Percentiles rank a stretch among this genome's conserved stretches.
Conservation (phyloP, 2,329 filamentous ascomycete species). For the Zalaria sp. region DNA sequence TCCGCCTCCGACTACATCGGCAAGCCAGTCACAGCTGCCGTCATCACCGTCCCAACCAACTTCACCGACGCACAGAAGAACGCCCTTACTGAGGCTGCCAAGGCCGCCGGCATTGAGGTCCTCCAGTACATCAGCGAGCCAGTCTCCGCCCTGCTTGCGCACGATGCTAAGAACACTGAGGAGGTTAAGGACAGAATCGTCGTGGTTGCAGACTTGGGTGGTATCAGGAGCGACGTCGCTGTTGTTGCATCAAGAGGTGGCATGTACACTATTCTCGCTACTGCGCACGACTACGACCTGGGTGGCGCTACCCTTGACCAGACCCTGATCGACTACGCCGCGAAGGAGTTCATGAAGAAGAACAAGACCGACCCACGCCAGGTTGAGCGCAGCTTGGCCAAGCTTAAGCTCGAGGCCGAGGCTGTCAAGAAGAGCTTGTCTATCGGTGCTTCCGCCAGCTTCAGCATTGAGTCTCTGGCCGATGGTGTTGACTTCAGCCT, state of each 20-base stretch:
- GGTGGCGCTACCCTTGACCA: conserved; percentile 77
- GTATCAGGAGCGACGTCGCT: conserved; percentile 80
- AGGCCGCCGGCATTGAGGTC: conserved; percentile 70
- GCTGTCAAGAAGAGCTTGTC: conserved; percentile 83
- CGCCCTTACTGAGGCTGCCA: conserved; percentile 63
- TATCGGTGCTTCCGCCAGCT: conserved; percentile 73
- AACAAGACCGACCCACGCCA: conserved; percentile 76
- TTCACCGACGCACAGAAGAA: conserved; percentile 77
- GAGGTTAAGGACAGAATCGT: conserved; percentile 72
- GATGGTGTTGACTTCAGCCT: conserved; percentile 84
- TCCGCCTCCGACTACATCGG: conserved; percentile 87
- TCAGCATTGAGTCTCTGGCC: conserved; percentile 82
- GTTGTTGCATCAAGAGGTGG: conserved; percentile 84
- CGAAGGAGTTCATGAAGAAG: conserved; percentile 98
- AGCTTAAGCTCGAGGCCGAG: conserved; percentile 85
- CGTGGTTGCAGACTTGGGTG: conserved; percentile 84
- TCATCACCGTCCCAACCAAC: conserved; percentile 88
- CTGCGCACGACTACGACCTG: conserved; percentile 89
- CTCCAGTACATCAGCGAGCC: conserved; percentile 90
- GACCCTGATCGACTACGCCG: conserved; percentile 87
- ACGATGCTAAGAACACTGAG: conserved; percentile 67
- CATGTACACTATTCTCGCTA: conserved; percentile 91
- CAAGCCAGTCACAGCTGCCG: conserved; percentile 85
- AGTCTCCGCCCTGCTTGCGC: conserved; percentile 74
- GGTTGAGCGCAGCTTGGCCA: conserved; percentile 70